Conservation (phyloP, 441 rosid species). For the Melastoma candidum region DNA sequence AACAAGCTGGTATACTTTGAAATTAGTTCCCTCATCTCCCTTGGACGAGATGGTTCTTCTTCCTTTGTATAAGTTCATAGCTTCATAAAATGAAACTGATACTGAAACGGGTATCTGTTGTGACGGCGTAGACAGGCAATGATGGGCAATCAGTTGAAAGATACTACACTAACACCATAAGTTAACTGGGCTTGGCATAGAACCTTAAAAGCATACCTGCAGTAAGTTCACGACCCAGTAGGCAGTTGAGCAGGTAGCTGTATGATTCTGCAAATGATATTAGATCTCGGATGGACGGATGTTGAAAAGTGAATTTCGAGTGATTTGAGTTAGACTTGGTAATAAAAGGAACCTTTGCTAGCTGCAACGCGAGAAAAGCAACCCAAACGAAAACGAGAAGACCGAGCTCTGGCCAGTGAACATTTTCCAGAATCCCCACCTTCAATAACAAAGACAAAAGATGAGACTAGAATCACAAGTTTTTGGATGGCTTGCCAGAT, state of each 20-base stretch:
- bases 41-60: conserved; percentile 51
- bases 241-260: conserved; percentile 15
- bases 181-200: too few species aligned
- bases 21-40: conserved; percentile 35
- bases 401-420: conserved; percentile 16
- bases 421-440: conserved; percentile 15
- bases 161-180: neutral
- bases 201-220: conserved; percentile 9
- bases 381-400: conserved; percentile 19
- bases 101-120: conserved; percentile 52
- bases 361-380: conserved; percentile 14
- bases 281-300: neutral
- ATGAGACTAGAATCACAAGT: neutral
- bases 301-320: neutral
- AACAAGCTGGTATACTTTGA: conserved; percentile 29
- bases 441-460: conserved; percentile 2
- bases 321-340: neutral
- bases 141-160: neutral
- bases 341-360: conserved; percentile 13
- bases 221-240: conserved; percentile 21
- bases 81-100: conserved; percentile 48
- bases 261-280: conserved; percentile 11
- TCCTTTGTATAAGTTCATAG: conserved; percentile 49
- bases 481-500: neutral
- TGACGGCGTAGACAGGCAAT: neutral